Base-by-base conservation (phyloP, 2,329 filamentous ascomycete genomes). In the Dactylellina cionopaga region DNA sequence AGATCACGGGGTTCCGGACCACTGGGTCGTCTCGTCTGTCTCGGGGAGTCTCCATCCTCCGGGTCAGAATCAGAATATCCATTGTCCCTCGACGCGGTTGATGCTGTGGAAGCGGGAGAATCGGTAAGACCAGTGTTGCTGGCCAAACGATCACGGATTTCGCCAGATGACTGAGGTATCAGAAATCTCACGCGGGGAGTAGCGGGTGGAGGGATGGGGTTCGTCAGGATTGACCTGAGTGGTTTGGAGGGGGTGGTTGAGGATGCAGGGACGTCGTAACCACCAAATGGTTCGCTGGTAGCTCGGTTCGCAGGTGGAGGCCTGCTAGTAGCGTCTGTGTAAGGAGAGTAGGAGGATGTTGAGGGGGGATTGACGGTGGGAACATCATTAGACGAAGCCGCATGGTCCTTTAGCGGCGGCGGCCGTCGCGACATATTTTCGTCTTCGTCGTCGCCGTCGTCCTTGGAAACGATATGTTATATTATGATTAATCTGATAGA, bases 41-140 rank as follows among this genome's bases (percentile, higher is more conserved):
- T 51, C 11, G 58, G 7, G n/a, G 43, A 17, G 33, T 56, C 51
- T 11, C 51, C 39, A 1, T 33, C 43, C 15, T 55, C 31, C 27
- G 6, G 47, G n/a, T 64, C 66, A 29, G 68, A 72, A 35, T 65
- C 68, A 25, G 58, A 72, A 13, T 54, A 43, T 31, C n/a, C 52
- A 55, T 39, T 29, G 15, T 49, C 68, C 35, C 68, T 49, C 3
- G 68, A 65, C 0, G 51, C 11, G 9, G 49, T 59, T 10, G 68
- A 72, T 39, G 68, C 51, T 4, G 59, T 72, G 25, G 68, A 72
- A 19, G 49, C 68, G 33, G 68, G 68, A 13, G 68, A 72, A 52
- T 72, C 68, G 25, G 49, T 47, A 25, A 72, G 35, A 13, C 68
- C 68, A 15, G 51, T 44, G 22, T 49, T 29, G n/a, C 68, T 54